phyloP scores from a whole-genome alignment of 305 asterid species.

The Rubia peregrina region DNA sequence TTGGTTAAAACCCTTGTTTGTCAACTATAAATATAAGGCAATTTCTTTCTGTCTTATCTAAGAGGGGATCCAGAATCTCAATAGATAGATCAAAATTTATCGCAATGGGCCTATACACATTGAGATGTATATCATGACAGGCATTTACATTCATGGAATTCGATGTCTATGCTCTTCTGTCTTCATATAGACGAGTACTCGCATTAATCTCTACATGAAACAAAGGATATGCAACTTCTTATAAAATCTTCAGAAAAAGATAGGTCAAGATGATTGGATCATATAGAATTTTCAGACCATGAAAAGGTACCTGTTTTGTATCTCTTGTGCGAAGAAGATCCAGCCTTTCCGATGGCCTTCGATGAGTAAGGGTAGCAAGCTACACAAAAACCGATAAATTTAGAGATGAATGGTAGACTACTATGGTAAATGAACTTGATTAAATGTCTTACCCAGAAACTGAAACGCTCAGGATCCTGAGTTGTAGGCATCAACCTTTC shows the following conservation, averaged over 20 bases:
- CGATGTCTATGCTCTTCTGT: constrained; percentile 78
- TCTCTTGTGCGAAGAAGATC: constrained; percentile 75
- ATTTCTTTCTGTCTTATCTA: background rate
- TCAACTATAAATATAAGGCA: constrained; percentile 6
- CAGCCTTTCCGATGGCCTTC: constrained; percentile 77
- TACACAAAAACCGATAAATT: constrained; percentile 28
- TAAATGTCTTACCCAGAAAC: constrained; percentile 76
- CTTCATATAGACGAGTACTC: constrained; percentile 69
- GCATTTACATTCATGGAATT: constrained; percentile 35
- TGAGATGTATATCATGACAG: constrained; percentile 16
- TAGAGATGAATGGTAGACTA: background rate
- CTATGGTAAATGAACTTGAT: constrained; percentile 10
- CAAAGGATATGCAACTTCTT: background rate
- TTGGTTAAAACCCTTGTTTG: constrained; percentile 10
- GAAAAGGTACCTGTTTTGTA: constrained; percentile 58
- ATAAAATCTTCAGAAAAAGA: background rate
- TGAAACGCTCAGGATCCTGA: constrained; percentile 76
- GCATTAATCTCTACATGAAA: constrained; percentile 62
- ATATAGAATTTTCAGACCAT: background rate
- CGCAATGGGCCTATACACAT: constrained; percentile 20
- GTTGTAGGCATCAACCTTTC: constrained; percentile 83
- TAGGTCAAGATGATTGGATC: background rate
- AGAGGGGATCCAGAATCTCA: constrained; percentile 14
- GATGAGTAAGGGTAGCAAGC: constrained; percentile 70
- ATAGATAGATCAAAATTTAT: constrained; percentile 32